phyloP scores from a whole-genome alignment of 2,329 filamentous ascomycete species.

The Teratosphaeria pseudoeucalypti region DNA sequence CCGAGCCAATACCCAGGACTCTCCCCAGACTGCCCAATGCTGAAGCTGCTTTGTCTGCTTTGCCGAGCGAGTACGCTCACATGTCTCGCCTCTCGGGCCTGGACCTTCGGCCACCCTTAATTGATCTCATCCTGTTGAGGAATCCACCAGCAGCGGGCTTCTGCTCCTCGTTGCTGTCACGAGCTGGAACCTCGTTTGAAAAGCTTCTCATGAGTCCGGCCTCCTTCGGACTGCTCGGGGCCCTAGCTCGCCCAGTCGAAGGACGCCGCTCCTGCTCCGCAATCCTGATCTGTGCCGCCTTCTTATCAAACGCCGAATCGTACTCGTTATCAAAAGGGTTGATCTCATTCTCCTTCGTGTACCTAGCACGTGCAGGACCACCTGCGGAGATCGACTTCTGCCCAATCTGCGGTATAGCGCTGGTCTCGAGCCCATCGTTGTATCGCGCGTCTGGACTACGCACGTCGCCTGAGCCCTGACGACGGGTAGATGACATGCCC shows the following conservation, averaged over 20 bases:
- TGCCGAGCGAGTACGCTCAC: neutral
- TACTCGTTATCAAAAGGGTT: conserved; percentile 75
- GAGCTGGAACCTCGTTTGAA: conserved; percentile 20
- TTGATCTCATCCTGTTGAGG: conserved; percentile 67
- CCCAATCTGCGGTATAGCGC: conserved; percentile 8
- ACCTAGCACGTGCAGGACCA: conserved; percentile 28
- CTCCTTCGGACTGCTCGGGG: conserved; percentile 50
- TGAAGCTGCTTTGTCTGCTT: too few relatives aligned
- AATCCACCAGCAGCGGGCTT: conserved; percentile 50
- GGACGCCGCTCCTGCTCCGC: conserved; percentile 33
- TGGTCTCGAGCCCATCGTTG: conserved; percentile 4
- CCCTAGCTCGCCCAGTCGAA: conserved; percentile 15
- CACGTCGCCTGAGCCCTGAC: conserved; percentile 31
- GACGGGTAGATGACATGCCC: conserved; percentile 64
- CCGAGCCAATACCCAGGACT: neutral
- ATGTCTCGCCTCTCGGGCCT: conserved; percentile 8
- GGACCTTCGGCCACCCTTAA: conserved; percentile 54
- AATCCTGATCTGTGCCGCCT: conserved; percentile 48
- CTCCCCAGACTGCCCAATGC: neutral
- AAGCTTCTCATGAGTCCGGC: conserved; percentile 56
- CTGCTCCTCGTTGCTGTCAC: conserved; percentile 12
- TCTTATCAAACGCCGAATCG: conserved; percentile 54
- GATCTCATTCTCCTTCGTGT: conserved; percentile 31
- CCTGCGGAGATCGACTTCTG: conserved; percentile 29
- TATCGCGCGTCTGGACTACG: conserved; percentile 47